These are phyloP conservation scores for Globisporangium echinulatum DNA, from an alignment of 352 stramenopile species.

Conservation along the genomic window DNA sequence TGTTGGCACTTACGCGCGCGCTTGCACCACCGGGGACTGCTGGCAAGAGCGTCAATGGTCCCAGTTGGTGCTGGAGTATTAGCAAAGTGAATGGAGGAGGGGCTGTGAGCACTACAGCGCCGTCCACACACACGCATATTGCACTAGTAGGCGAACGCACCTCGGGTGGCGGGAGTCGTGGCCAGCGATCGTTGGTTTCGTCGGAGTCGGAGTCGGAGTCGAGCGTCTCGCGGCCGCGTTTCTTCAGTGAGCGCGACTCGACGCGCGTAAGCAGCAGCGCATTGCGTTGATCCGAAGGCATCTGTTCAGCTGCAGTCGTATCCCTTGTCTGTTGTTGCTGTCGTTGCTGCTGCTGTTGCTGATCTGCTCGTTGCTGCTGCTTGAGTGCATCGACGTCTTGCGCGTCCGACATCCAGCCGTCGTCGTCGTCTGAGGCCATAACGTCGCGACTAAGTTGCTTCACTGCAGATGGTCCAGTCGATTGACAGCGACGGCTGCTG, in stretches of 20 bases:
- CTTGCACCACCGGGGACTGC: slow-evolving; percentile 7
- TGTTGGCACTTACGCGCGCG: slow-evolving; percentile 43
- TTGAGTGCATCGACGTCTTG: slow-evolving; percentile 21
- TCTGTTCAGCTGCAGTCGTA: not conserved
- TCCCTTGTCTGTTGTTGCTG: not conserved
- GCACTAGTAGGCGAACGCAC: slow-evolving; percentile 11
- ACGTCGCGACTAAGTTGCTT: not conserved
- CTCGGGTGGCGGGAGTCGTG: slow-evolving; percentile 36
- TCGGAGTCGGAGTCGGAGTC: no score
- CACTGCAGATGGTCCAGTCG: no score
- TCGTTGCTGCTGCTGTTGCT: no score
- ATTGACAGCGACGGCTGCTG: slow-evolving; percentile 4
- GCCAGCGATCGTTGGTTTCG: slow-evolving; percentile 34
- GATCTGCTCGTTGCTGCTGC: not conserved
- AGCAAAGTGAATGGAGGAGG: not conserved
- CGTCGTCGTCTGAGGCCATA: slow-evolving; percentile 35
- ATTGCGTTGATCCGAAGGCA: not conserved
- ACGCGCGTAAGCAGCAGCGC: slow-evolving; percentile 4
- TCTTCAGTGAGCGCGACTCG: slow-evolving; percentile 2
- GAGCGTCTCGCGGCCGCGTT: no score
- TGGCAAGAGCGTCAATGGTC: slow-evolving; percentile 32
- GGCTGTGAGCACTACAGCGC: not conserved
- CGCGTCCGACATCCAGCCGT: slow-evolving; percentile 60
- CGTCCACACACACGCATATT: not conserved
- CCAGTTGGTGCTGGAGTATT: slow-evolving; percentile 18